Evolutionary conservation across 768 basidiomycete genomes (phyloP).

Genomic region (Amanita muscaria): DNA sequence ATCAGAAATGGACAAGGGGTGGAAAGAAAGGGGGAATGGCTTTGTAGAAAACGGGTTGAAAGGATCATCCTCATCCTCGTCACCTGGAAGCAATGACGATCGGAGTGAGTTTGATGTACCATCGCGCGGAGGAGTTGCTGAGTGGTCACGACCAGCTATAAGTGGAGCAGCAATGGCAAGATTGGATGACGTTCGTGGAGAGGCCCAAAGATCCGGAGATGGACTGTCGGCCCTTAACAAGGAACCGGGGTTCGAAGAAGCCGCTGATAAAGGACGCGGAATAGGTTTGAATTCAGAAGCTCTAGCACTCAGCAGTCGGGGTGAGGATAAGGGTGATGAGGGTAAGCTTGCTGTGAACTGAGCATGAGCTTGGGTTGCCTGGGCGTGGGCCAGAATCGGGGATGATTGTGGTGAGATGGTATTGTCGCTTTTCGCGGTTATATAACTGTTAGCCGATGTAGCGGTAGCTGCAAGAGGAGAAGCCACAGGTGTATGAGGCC

Average conservation of each 20-base stretch:
- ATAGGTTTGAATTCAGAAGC: slow-evolving; percentile 85
- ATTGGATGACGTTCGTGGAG: slow-evolving; percentile 66
- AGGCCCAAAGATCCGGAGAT: slow-evolving; percentile 87
- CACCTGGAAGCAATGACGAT: slow-evolving; percentile 49
- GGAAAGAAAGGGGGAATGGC: slow-evolving; percentile 45
- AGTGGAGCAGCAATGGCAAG: slow-evolving; percentile 89
- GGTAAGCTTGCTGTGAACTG: slow-evolving; percentile 78
- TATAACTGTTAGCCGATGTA: slow-evolving; percentile 42
- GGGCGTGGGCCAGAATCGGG: slow-evolving; percentile 51
- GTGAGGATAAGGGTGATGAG: slow-evolving; percentile 77
- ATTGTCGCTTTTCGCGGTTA: slow-evolving; percentile 43
- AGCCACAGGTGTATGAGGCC: slow-evolving; percentile 71
- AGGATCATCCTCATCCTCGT: slow-evolving; percentile 75
- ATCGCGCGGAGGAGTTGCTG: slow-evolving; percentile 35
- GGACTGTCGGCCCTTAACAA: slow-evolving; percentile 66
- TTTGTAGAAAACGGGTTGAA: slow-evolving; percentile 68
- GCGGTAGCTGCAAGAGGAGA: slow-evolving; percentile 65
- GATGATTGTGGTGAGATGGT: slow-evolving; percentile 50
- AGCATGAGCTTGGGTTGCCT: slow-evolving; percentile 43
- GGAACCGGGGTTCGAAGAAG: slow-evolving; percentile 51
- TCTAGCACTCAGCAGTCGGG: slow-evolving; percentile 82
- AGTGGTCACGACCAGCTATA: slow-evolving; percentile 66
- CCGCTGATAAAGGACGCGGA: slow-evolving; percentile 69
- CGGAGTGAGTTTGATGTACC: slow-evolving; percentile 63
- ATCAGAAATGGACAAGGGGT: slow-evolving; percentile 54